Evolutionary conservation across 805 yeast genomes (phyloP), one percentile per base, ranked within the genome.

Genomic region (Kazachstania africana): DNA sequence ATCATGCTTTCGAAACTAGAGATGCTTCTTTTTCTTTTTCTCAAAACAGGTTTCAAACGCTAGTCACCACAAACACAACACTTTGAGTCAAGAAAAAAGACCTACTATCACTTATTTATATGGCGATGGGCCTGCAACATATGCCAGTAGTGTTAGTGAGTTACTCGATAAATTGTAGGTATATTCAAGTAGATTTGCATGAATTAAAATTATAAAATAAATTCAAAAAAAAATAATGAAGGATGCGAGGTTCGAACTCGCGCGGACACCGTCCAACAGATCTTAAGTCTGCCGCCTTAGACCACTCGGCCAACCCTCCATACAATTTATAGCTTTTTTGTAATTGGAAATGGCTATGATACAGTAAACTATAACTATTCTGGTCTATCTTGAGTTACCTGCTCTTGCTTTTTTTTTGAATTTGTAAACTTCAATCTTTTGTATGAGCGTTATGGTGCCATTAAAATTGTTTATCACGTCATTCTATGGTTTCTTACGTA

Each of bases 251-350:
- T 20, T 20, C 30, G 25, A 28, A 28, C 30, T 28, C 30, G 30
- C 30, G 24, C 30, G 30, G 30, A 28, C 30, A 28, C 29, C 29
- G 29, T 27, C 29, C 29, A 27, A 27, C 29, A 27, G 29, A 27
- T 27, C 29, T 27, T 27, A 27, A 27, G 27, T 24, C 27, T 24
- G 27, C 27, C 27, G 27, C 27, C 27, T 24, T 24, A 24, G 27
- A 24, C 27, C 27, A 24, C 27, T 24, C 27, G 27, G 27, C 27
- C 27, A 24, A 24, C 27, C 27, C 27, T 24, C 27, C 27, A 12
- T 12, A 23, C 10, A 12, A 12, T 10, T 33, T 33, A 8, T 8
- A 19, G 22, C 16, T 12, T 8, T 24, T 28, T 33, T 32, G 33
- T 25, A 10, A 17, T 9, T 19, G 27, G 12, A 32, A 27, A 17